These are phyloP conservation scores for Boletus insuetus DNA, from an alignment of 768 basidiomycete species.

Conservation along the genomic window DNA sequence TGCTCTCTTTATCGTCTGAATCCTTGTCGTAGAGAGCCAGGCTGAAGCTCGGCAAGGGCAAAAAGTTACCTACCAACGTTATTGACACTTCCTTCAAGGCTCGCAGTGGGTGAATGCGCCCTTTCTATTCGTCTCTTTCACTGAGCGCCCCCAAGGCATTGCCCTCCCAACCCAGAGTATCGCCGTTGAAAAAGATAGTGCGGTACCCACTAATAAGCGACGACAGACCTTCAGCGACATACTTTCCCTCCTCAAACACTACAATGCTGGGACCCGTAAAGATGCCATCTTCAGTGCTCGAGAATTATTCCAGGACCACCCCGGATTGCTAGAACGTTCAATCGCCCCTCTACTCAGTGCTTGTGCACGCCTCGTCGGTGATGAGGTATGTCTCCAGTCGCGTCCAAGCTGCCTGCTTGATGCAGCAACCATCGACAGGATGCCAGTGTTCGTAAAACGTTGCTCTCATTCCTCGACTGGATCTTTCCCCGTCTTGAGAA, in stretches of 20 bases:
- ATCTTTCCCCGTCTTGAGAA: slow-evolving; percentile 59
- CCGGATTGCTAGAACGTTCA: slow-evolving; percentile 48
- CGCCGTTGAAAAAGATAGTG: slow-evolving; percentile 48
- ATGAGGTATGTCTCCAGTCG: slow-evolving; percentile 57
- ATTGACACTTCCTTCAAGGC: slow-evolving; percentile 97
- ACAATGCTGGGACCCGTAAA: slow-evolving; percentile 72
- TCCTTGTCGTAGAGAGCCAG: slow-evolving; percentile 75
- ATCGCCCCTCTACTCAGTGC: slow-evolving; percentile 56
- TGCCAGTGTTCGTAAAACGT: slow-evolving; percentile 67
- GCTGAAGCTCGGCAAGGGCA: slow-evolving; percentile 95
- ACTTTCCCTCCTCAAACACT: slow-evolving; percentile 76
- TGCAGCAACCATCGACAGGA: slow-evolving; percentile 50
- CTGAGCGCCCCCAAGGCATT: slow-evolving; percentile 58
- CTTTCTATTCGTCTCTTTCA: background rate
- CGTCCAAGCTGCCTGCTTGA: background rate
- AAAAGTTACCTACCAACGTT: slow-evolving; percentile 75
- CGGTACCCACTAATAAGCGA: slow-evolving; percentile 69
- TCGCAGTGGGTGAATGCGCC: slow-evolving; percentile 58
- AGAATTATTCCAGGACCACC: slow-evolving; percentile 67
- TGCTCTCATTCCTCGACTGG: slow-evolving; percentile 72
- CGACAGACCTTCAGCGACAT: slow-evolving; percentile 78
- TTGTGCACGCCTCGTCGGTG: slow-evolving; percentile 70
- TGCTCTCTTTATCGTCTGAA: background rate
- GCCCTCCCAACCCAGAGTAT: slow-evolving; percentile 86
- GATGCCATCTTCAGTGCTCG: slow-evolving; percentile 73